These are phyloP conservation scores for Neurospora sp. DNA, from an alignment of 495 filamentous ascomycete species.

Conservation along the genomic window DNA sequence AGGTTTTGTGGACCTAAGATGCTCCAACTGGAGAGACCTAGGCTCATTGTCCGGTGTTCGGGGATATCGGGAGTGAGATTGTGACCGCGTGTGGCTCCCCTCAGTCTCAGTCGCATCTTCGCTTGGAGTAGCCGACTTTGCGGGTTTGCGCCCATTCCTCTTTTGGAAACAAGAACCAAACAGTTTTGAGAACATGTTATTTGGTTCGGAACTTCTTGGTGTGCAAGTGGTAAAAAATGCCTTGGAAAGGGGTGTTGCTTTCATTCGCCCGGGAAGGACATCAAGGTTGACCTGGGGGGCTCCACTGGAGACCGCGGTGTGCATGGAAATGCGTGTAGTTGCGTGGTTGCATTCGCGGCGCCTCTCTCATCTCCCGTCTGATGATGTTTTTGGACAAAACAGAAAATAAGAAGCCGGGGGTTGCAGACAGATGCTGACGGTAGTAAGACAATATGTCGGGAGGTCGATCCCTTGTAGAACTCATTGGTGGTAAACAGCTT, in stretches of 20 bases:
- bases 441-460: constrained; percentile 23
- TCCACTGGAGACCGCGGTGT: not conserved
- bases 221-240: not conserved
- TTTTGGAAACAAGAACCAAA: constrained; percentile 21
- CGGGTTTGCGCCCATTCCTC: constrained; percentile 1
- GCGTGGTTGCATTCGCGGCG: not conserved
- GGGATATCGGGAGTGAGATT: not conserved
- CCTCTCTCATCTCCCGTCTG: not conserved
- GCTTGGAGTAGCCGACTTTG: constrained; percentile 7
- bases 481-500: constrained; percentile 1
- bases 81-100: constrained; percentile 2
- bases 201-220: not conserved
- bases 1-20: not conserved
- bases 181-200: constrained; percentile 12
- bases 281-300: not conserved
- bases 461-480: constrained; percentile 18
- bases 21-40: not conserved
- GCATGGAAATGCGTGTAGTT: not conserved
- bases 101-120: constrained; percentile 16
- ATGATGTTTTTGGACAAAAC: not conserved
- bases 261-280: not conserved
- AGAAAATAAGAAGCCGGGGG: not conserved
- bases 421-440: not conserved
- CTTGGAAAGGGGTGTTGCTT: not conserved
- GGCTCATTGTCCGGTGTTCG: not conserved